A percentile compares a stretch with the other conserved stretches of the same genome.
These are phyloP conservation scores for Emergomyces orientalis DNA, from an alignment of 2,329 filamentous ascomycete species.

Conservation along the genomic window DNA sequence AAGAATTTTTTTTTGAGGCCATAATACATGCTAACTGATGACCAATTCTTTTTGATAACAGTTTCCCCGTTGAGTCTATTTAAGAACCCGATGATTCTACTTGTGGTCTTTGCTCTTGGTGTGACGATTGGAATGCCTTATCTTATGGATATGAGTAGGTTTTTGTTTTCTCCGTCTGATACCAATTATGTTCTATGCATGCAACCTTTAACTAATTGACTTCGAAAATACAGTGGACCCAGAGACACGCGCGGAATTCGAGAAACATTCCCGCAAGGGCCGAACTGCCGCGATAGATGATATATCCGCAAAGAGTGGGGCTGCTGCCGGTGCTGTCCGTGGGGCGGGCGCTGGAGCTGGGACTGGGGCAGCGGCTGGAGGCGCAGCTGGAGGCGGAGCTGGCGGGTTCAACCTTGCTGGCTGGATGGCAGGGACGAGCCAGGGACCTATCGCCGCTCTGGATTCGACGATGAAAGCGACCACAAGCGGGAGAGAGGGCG, in stretches of 20 bases:
- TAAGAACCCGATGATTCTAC: constrained; percentile 94
- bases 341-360: constrained; percentile 35
- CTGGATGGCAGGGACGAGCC: constrained; percentile 54
- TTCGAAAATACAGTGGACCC: constrained; percentile 64
- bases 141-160: constrained; percentile 87
- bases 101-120: constrained; percentile 72
- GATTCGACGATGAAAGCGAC: constrained; percentile 20
- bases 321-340: constrained; percentile 4
- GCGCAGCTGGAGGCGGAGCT: constrained; percentile 38
- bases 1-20: too few relatives aligned
- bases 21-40: neutral
- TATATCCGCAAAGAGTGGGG: neutral
- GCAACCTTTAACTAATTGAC: neutral
- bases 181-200: neutral
- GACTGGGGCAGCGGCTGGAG: constrained; percentile 32
- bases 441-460: constrained; percentile 26
- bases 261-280: constrained; percentile 56
- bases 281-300: constrained; percentile 43
- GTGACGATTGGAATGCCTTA: constrained; percentile 92
- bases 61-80: constrained; percentile 73
- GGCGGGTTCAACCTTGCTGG: constrained; percentile 58
- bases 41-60: constrained; percentile 25
- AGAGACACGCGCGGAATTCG: constrained; percentile 88
- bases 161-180: neutral
- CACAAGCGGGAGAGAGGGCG: constrained; percentile 4